These are phyloP conservation scores for Paramyrothecium sp. DNA, from an alignment of 2,329 filamentous ascomycete species.

Conservation along the genomic window DNA sequence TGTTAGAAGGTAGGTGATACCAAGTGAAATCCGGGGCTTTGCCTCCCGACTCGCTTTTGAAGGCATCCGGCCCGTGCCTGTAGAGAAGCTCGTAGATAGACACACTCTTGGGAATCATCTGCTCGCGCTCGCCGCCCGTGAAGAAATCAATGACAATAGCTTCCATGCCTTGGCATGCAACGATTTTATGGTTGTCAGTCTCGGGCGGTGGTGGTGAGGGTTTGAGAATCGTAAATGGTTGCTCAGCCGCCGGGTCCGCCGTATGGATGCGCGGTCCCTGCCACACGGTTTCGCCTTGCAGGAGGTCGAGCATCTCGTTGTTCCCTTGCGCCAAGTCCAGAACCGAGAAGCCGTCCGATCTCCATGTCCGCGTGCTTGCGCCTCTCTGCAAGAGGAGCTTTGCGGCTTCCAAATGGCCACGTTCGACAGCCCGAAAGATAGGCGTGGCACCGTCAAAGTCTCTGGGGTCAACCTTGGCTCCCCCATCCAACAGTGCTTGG, in stretches of 20 bases:
- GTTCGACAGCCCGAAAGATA: background rate
- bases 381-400: conserved; percentile 3
- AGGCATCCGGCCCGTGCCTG: conserved; percentile 4
- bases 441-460: conserved; percentile 1
- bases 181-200: conserved; percentile 1
- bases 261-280: conserved; percentile 1
- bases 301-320: conserved; percentile 2
- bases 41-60: background rate
- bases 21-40: conserved; percentile 7
- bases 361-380: background rate
- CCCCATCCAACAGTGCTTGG: background rate
- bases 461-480: background rate
- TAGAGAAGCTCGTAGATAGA: conserved; percentile 7
- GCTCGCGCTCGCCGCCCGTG: conserved; percentile 1
- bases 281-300: conserved; percentile 1
- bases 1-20: conserved; percentile 11
- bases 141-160: conserved; percentile 7
- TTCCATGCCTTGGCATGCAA: conserved; percentile 8
- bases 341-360: background rate
- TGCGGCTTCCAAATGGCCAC: background rate
- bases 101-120: conserved; percentile 4
- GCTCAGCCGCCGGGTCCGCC: background rate
- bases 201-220: conserved; percentile 3
- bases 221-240: conserved; percentile 1
- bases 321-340: conserved; percentile 3